phyloP scores from a whole-genome alignment of 495 filamentous ascomycete genomes.

The Hypoxylon lienhwacheense region DNA sequence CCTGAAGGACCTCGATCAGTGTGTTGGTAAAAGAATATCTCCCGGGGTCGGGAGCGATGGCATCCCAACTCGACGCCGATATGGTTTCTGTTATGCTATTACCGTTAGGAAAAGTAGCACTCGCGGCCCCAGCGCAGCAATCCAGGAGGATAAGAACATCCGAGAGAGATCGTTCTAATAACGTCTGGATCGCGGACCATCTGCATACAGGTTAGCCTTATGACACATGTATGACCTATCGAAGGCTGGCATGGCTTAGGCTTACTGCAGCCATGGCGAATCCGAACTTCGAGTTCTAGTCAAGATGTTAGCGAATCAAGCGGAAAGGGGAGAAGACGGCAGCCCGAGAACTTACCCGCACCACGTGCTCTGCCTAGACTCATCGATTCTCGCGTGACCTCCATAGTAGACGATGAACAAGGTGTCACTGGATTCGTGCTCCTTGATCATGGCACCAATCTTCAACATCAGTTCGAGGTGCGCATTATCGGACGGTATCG shows the following conservation, averaged over 20 bases:
- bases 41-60: slow-evolving; percentile 54
- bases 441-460: slow-evolving; percentile 52
- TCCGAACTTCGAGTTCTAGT: slow-evolving; percentile 41
- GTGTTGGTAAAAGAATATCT: slow-evolving; percentile 56
- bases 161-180: slow-evolving; percentile 55
- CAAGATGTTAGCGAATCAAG: slow-evolving; percentile 4
- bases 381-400: slow-evolving; percentile 56
- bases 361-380: slow-evolving; percentile 57
- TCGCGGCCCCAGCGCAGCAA: slow-evolving; percentile 56
- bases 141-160: slow-evolving; percentile 58
- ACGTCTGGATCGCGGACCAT: slow-evolving; percentile 58
- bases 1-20: slow-evolving; percentile 54
- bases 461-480: slow-evolving; percentile 54
- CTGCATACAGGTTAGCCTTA: slow-evolving; percentile 18
- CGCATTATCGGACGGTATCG: slow-evolving; percentile 54
- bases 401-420: slow-evolving; percentile 58
- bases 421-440: slow-evolving; percentile 52
- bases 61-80: slow-evolving; percentile 56
- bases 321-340: background rate
- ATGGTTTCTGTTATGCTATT: slow-evolving; percentile 57
- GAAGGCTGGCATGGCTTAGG: slow-evolving; percentile 5
- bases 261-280: slow-evolving; percentile 49
- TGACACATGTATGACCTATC: slow-evolving; percentile 1
- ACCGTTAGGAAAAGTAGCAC: slow-evolving; percentile 51
- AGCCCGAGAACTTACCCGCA: slow-evolving; percentile 44